These are phyloP conservation scores for Sideroxylon spinosum DNA, from an alignment of 179 eudicot genomes.

Conservation along the genomic window DNA sequence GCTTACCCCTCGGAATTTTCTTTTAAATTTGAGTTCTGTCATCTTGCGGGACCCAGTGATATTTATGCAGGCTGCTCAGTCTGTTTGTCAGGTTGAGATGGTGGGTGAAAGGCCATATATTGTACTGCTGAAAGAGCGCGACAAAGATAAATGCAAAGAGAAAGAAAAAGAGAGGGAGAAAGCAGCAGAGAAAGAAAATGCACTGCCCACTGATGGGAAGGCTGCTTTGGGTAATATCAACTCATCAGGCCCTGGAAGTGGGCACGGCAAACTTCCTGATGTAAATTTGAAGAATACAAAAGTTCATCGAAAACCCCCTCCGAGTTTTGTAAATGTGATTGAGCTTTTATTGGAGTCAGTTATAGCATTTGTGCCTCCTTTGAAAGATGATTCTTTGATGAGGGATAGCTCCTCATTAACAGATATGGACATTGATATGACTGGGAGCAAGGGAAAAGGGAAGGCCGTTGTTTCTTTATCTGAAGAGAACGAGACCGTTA, in stretches of 20 bases:
- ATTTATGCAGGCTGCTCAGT: constrained; percentile 84
- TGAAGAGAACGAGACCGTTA: constrained; percentile 46
- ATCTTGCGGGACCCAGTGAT: constrained; percentile 83
- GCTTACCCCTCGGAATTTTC: constrained; percentile 77
- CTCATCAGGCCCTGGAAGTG: constrained; percentile 13
- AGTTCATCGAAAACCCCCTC: constrained; percentile 78
- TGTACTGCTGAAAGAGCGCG: constrained; percentile 83
- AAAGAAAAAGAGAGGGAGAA: constrained; percentile 74
- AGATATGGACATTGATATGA: constrained; percentile 82
- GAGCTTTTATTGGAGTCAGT: constrained; percentile 84
- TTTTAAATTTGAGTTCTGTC: constrained; percentile 60
- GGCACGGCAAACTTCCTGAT: constrained; percentile 67
- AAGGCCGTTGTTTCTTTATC: constrained; percentile 64
- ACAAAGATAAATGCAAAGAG: constrained; percentile 78
- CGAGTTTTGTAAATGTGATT: constrained; percentile 72
- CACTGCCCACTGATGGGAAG: constrained; percentile 43
- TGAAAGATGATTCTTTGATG: constrained; percentile 48
- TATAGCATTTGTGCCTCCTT: constrained; percentile 59
- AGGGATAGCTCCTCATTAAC: constrained; percentile 35
- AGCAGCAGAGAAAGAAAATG: constrained; percentile 64
- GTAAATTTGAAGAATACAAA: constrained; percentile 52
- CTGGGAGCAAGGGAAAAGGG: constrained; percentile 80
- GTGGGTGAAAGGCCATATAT: constrained; percentile 85
- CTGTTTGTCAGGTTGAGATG: constrained; percentile 97
- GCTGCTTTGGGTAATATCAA: too few relatives aligned